Conservation (phyloP, 1,284 basidiomycete genomes). For the Tilletia indica region DNA sequence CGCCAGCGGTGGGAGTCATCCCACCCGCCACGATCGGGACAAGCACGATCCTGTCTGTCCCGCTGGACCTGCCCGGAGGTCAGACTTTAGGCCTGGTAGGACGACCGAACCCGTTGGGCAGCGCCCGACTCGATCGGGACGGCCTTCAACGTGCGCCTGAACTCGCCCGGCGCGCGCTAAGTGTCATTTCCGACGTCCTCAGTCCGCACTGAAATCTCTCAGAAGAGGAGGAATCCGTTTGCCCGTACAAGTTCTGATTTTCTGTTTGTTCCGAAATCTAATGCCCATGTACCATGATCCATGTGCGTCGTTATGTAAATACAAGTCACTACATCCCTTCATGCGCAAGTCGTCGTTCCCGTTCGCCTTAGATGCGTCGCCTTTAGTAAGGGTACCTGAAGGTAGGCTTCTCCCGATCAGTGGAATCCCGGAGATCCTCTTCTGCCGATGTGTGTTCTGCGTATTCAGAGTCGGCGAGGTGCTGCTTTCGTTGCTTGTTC, state of each 20-base stretch:
- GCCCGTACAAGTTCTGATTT: too few relatives aligned
- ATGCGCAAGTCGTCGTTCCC: too few relatives aligned
- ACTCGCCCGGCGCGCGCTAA: slow-evolving; percentile 11
- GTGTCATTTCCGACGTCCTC: slow-evolving; percentile 3
- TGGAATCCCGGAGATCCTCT: slow-evolving; percentile 49
- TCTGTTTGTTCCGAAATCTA: too few relatives aligned
- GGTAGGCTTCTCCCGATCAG: slow-evolving; percentile 47
- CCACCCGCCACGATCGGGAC: slow-evolving; percentile 17
- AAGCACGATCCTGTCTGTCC: slow-evolving; percentile 10
- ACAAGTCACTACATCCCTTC: too few relatives aligned
- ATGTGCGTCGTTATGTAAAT: too few relatives aligned
- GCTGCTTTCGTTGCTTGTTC: slow-evolving; percentile 38
- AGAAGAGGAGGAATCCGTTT: too few relatives aligned
- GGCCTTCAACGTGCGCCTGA: slow-evolving; percentile 16
- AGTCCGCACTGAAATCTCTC: neutral
- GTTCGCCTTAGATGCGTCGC: too few relatives aligned
- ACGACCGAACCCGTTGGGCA: slow-evolving; percentile 16
- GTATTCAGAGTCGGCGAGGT: slow-evolving; percentile 16
- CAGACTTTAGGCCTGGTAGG: slow-evolving; percentile 19
- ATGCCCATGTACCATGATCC: too few relatives aligned
- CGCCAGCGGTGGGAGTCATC: slow-evolving; percentile 11
- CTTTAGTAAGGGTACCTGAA: slow-evolving; percentile 53
- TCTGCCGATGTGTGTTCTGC: slow-evolving; percentile 14
- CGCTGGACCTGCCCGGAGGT: slow-evolving; percentile 1
- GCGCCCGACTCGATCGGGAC: slow-evolving; percentile 16